Evolutionary conservation across 768 basidiomycete species (phyloP).

Genomic region (Amanita pallidorosea): DNA sequence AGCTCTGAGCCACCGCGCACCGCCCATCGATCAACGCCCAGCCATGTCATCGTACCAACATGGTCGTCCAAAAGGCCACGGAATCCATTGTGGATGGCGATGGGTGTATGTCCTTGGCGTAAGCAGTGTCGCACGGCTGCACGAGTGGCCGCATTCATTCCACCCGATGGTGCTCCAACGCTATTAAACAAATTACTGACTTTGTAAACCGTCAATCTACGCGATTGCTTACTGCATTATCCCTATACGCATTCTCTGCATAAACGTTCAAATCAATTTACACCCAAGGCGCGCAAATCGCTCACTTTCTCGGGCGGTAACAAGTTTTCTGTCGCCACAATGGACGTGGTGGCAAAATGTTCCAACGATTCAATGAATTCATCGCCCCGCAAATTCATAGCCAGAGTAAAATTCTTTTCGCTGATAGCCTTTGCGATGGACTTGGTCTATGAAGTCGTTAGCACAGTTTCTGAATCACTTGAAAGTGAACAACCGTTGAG

Average conservation of each 20-base stretch:
- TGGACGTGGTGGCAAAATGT: conserved; percentile 74
- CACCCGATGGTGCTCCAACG: conserved; percentile 94
- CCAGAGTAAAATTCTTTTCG: conserved; percentile 74
- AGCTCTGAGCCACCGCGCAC: conserved; percentile 95
- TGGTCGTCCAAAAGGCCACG: conserved; percentile 87
- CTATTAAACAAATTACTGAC: conserved; percentile 26
- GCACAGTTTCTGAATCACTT: not conserved
- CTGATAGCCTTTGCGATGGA: conserved; percentile 77
- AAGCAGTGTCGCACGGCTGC: conserved; percentile 91
- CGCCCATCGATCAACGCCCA: conserved; percentile 95
- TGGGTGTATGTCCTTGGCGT: conserved; percentile 84
- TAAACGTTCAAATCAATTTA: conserved; percentile 7
- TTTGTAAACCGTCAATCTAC: not conserved
- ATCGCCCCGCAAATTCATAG: conserved; percentile 81
- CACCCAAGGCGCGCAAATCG: not conserved
- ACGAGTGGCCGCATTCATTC: conserved; percentile 97
- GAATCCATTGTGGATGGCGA: conserved; percentile 94
- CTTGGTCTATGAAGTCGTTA: conserved; percentile 49
- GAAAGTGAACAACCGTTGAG: conserved; percentile 43
- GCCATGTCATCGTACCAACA: conserved; percentile 82
- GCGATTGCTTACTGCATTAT: conserved; percentile 70
- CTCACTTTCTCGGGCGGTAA: conserved; percentile 42
- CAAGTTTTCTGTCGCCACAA: conserved; percentile 38
- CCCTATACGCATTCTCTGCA: conserved; percentile 64
- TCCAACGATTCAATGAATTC: conserved; percentile 84